Evolutionary conservation across 1,284 basidiomycete genomes (phyloP), one percentile per base, ranked within the genome.

Genomic region (Termitomyces sp.): DNA sequence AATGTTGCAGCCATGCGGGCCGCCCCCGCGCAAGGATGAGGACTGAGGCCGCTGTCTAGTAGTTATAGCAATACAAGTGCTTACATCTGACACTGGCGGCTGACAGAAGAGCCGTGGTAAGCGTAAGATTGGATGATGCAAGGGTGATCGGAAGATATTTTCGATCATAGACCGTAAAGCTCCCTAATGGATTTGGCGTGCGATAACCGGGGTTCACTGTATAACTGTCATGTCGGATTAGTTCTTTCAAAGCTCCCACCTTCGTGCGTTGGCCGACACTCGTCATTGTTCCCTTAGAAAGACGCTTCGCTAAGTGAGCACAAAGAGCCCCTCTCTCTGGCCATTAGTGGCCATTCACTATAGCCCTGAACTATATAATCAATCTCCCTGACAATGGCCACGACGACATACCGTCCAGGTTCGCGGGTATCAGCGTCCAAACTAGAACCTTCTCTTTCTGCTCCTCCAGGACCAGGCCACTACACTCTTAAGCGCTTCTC

Each of bases 1-100:
- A 57, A 97, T 98, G 95, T 77, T 99, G 39, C 95, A 98, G 68
- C 96, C 96, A n/a, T 98, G 93, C 64, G 96, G 95, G 0, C 93
- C 93, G 38, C 95, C 96, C 19, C 96, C 95, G 2, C 81, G 83
- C 43, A 96, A 95, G 71, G 91, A 95, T 58, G 94, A 97, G 55
- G 89, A 93, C 60, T 78, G 61, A 64, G 53, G 35, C 26, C 41
- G 48, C 43, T 45, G 34, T 50, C 14, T 35, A 41, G 42, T 33
- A 31, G 45, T n/a, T 53, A 42, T 42, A 51, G 24, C 38, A 46
- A 30, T 37, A 39, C 11, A 28, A 37, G 31, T 21, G 39, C 9
- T 37, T 26, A 18, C 45, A 58, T 49, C 30, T 55, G 45, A 47
- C 44, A 14, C 18, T n/a, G 19, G 16, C 16, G 24, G 46, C 18